phyloP scores from a whole-genome alignment of 73 alveolate species.

The Symbiodinium natans region DNA sequence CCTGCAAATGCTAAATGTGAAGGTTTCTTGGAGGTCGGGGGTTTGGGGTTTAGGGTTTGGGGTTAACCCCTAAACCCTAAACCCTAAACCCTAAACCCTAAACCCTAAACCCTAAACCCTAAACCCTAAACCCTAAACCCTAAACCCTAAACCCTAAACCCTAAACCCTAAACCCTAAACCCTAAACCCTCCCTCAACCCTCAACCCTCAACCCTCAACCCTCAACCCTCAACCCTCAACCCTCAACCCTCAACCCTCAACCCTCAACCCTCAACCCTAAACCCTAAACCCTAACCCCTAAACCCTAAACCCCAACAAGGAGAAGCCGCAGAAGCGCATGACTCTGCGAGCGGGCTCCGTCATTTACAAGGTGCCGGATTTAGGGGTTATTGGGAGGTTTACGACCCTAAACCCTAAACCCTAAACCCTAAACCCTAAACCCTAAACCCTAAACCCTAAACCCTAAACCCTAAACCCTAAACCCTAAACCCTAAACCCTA shows the following conservation, averaged over 20 bases:
- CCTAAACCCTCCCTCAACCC: background rate
- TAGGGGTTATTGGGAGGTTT: background rate
- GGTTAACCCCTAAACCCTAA: background rate
- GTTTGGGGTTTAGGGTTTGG: too few relatives aligned
- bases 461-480: too few relatives aligned
- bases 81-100: background rate
- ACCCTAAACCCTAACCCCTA: background rate
- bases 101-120: background rate
- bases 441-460: too few relatives aligned
- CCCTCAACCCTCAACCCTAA: background rate
- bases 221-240: background rate
- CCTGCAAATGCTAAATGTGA: too few relatives aligned
- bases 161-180: background rate
- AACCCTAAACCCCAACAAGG: background rate
- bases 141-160: background rate
- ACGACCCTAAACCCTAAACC: too few relatives aligned
- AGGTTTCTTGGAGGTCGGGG: too few relatives aligned
- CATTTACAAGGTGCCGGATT: background rate
- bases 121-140: background rate
- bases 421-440: too few relatives aligned
- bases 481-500: too few relatives aligned
- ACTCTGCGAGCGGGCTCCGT: background rate
- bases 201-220: background rate
- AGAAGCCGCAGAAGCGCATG: conserved; percentile 81
- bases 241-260: background rate